Evolutionary conservation across 2,329 filamentous ascomycete species (phyloP), one percentile per base, ranked within the genome.

Genomic region (Neopestalotiopsis rosae): DNA sequence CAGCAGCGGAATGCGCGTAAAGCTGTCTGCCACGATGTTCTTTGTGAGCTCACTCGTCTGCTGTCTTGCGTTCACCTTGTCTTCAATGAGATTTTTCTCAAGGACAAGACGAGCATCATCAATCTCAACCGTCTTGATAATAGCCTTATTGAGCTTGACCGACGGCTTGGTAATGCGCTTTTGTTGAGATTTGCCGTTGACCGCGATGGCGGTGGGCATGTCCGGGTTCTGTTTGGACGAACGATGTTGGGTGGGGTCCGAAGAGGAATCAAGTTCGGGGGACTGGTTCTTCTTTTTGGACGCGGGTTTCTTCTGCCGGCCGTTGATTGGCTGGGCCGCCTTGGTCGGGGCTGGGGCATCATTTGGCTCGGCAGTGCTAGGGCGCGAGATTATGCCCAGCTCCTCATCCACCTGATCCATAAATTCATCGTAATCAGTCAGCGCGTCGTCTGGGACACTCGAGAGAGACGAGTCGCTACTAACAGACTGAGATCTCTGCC

Each of bases 251-350:
- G 74, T 68, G 70, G 74, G 42, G 72, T 73, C 75, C 69, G 72
- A 73, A 52, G 75, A 72, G 45, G 71, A 68, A 72, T 70, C 73
- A 75, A 74, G 72, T 70, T 76, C 74, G 75, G 76, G 72, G 71
- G 75, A 75, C 70, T 72, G 73, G 72, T 73, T 75, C 74, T 78
- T 76, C 75, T 77, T 79, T 79, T 79, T 79, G 72, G 72, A 69
- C 71, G 76, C 75, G 74, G 76, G 74, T 79, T 77, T 77, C 75
- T 74, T 73, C 69, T 76, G 71, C 70, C 71, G 70, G 56, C 40
- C 71, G 73, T 72, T 79, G 77, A 79, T 79, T 79, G 77, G 77
- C 71, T 76, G 75, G 69, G 58, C 63, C 63, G 74, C 71, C 66
- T 69, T 72, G 72, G 73, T 75, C 74, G 74, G 74, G 74, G 74